Evolutionary conservation across 345 rosid genomes (phyloP), one percentile per base, ranked within the genome.

Genomic region (Citrus inodora): DNA sequence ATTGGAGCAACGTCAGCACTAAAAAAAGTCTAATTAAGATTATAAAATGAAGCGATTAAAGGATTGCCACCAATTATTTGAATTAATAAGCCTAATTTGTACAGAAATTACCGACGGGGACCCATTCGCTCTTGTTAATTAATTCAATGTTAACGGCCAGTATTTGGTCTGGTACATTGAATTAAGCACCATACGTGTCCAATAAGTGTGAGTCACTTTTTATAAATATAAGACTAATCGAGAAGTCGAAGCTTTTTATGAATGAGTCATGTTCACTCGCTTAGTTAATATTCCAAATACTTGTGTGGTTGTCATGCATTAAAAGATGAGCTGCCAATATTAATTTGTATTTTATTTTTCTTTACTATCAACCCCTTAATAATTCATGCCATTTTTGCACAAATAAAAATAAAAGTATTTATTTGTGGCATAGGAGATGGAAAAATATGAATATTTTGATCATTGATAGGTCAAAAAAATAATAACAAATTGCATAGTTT

Each of bases 171-270:
- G 21, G 24, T 51, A 28, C 27, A 28, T 55, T 71, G 61, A 28
- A 32, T 53, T 53, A 0, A 32, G 27, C 63, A 5, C 9, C 61
- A 51, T 19, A 17, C 2, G n/a, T 33, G 28, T 9, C 67, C 58
- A 59, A 40, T 22, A 27, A 28, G 32, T 70, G 21, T 7, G 21
- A 19, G 9, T 78, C 25, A 35, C 74, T 32, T 74, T 74, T 2
- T 38, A 60, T 25, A 68, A n/a, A 55, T 32, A 21, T 4, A 67
- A 74, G 21, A 63, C 30, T 19, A 40, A 60, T 80, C 42, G 24
- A 68, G 75, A 74, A 60, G 48, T 13, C 32, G 9, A 67, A 22
- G 21, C 74, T 46, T 35, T 79, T 38, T 10, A 73, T 59, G n/a
- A 16, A 21, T 1, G 14, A 32, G 67, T 73, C 56, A 25, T 8